Base-by-base conservation (phyloP, 2,329 filamentous ascomycete species). In the Mycosphaerelloides madeirae region DNA sequence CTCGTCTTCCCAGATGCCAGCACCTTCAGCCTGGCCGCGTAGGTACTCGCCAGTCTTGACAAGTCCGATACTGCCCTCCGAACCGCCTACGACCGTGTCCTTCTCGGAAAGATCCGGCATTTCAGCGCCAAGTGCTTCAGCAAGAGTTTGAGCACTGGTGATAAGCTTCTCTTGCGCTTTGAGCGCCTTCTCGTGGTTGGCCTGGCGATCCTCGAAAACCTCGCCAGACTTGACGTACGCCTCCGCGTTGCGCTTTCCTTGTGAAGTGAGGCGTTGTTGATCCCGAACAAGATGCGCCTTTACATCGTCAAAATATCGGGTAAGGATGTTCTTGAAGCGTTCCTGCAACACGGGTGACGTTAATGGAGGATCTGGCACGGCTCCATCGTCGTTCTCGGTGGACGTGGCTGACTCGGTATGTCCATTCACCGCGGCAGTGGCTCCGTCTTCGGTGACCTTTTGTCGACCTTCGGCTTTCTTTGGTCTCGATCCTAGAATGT, bases 221-320 rank as follows among this genome's bases (percentile, higher is more conserved):
- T 98, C 93, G 2, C 93, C 93, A 29, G 93, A 97, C 62, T 96
- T 96, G 58, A 98, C 91, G 59, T 98, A 98, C 5, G 91, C 93
- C 67, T 98, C 93, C 1, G 93, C 91, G 68, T 98, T 98, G 56
- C 91, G 89, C 52, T 89, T 87, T 42, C 87, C 88, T 68, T 98
- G 93, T 19, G 79, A 81, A 41, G 83, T 79, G 31, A 98, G 83
- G 31, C 85, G 84, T 65, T 95, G 93, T 64, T 98, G 93, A 58
- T 97, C 89, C n/a, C 87, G 84, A 22, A 90, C 66, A 22, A 98
- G 76, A 60, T 97, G 93, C 13, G 78, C 74, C 61, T 95, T 95
- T 54, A 97, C 87, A 62, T 95, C 90, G 43, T 96, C 87, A 54
- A 97, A 87, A 60, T 98, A 98, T 25, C 86, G 83, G 46, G 77